Conservation (phyloP, 2,329 filamentous ascomycete species). For the Sporothrix phasma region DNA sequence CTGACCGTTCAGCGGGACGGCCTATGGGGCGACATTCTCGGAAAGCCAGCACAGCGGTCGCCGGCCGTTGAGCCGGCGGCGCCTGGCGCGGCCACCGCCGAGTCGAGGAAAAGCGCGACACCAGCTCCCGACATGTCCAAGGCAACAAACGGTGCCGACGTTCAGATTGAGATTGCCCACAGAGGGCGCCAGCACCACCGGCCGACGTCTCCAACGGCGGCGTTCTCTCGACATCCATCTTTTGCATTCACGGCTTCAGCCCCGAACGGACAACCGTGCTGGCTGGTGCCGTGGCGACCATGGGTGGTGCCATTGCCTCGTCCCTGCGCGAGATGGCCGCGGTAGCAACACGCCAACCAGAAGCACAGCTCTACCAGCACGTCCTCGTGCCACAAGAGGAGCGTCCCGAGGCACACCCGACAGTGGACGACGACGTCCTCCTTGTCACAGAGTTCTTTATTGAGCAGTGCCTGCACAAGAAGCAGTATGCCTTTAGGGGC, state of each 20-base stretch:
- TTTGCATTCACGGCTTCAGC: constrained; percentile 52
- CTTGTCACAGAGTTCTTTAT: constrained; percentile 86
- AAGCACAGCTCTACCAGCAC: constrained; percentile 32
- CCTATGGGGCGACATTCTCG: constrained; percentile 86
- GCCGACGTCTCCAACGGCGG: background rate
- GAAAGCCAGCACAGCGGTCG: constrained; percentile 24
- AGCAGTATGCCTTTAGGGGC: constrained; percentile 57
- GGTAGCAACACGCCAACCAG: constrained; percentile 19
- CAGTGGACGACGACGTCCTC: constrained; percentile 31
- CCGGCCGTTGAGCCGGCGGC: background rate
- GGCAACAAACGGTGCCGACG: background rate
- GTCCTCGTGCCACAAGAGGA: constrained; percentile 46
- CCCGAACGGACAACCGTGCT: constrained; percentile 40
- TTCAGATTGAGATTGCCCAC: background rate
- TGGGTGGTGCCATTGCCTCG: constrained; percentile 36
- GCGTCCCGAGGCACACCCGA: constrained; percentile 35
- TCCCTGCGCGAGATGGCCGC: constrained; percentile 34
- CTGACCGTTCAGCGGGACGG: constrained; percentile 68
- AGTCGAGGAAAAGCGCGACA: background rate
- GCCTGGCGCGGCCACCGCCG: background rate
- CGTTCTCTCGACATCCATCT: constrained; percentile 43
- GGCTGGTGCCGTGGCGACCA: constrained; percentile 36
- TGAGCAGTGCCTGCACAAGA: constrained; percentile 75
- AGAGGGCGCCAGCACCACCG: background rate
- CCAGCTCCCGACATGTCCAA: background rate